Evolutionary conservation across 2,329 filamentous ascomycete genomes (phyloP), one percentile per base, ranked within the genome.

Genomic region (Rutstroemia sp.): DNA sequence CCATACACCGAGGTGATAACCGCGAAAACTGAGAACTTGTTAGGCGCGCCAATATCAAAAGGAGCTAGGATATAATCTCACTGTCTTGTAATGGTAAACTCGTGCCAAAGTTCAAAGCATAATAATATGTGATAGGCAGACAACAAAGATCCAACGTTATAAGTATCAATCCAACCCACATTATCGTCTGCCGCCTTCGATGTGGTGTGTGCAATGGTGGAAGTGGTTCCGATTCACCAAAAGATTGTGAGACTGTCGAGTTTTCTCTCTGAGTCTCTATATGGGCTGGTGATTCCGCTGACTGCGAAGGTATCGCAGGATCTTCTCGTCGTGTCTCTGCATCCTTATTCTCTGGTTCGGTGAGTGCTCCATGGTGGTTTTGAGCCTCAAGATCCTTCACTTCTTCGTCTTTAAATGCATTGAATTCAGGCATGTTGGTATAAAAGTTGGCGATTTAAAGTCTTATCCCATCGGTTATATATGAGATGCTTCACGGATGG

Each of bases 1-100:
- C 64, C 65, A 60, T 63, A 66, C 1, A 66, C 60, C 19, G 56
- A 60, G 12, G 65, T 65, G 23, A 65, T 66, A 4, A 66, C 58
- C 5, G 57, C 65, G 27, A 67, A 67, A 8, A 66, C 62, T 65
- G 34, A 25, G 19, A 19, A 10, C 16, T 19, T 42, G 19, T 55
- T 41, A 55, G 17, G 45, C 38, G 7, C 12, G 6, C 5, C 7
- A 16, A 8, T 3, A n/a, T 58, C 51, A 51, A 19, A 30, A 44
- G 27, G 21, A 34, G 17, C n/a, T 39, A 16, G 8, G 25, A 37
- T 42, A 44, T 19, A 37, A 41, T n/a, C 59, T 38, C 62, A 64
- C 63, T 58, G 27, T 62, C 58, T 61, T 67, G 65, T 19, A 63
- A 34, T 53, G 42, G 59, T 10, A 67, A 44, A 21, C 56, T 56